Evolutionary conservation across 2,329 filamentous ascomycete genomes (phyloP).

Genomic region (Fusarium paranaense): DNA sequence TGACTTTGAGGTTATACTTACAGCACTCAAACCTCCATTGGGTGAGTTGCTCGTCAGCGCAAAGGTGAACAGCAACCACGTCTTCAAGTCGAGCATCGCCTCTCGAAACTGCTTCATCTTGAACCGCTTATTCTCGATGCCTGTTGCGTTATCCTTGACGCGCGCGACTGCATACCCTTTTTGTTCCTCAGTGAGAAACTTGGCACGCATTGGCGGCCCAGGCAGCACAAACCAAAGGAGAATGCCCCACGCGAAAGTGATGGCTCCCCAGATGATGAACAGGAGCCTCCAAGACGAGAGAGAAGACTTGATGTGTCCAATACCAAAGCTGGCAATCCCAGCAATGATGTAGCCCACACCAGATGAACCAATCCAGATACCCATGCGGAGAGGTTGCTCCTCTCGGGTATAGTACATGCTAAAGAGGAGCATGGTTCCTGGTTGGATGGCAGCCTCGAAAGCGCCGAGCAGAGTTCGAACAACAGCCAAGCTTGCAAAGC

Average conservation of each 20-base stretch:
- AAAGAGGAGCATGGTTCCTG: constrained; percentile 30
- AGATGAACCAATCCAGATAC: constrained; percentile 35
- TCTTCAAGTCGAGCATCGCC: constrained; percentile 65
- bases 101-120: constrained; percentile 61
- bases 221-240: constrained; percentile 65
- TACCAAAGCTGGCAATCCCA: constrained; percentile 34
- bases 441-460: constrained; percentile 29
- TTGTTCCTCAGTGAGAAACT: constrained; percentile 59
- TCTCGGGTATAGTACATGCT: constrained; percentile 36
- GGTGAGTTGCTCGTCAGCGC: constrained; percentile 64
- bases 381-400: constrained; percentile 33
- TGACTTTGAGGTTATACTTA: not conserved
- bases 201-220: constrained; percentile 63
- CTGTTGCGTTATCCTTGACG: constrained; percentile 63
- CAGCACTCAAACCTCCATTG: constrained; percentile 59
- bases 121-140: constrained; percentile 62
- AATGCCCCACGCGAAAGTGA: constrained; percentile 61
- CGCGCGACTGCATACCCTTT: constrained; percentile 61
- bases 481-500: constrained; percentile 12
- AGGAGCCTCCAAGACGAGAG: constrained; percentile 21
- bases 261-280: constrained; percentile 37
- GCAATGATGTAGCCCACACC: constrained; percentile 34
- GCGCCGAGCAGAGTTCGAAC: constrained; percentile 23
- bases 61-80: constrained; percentile 68
- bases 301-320: constrained; percentile 29